A percentile compares a stretch with the other conserved stretches of the same genome.
These are phyloP conservation scores for Lasiosphaeriaceae sp. DNA, from an alignment of 495 filamentous ascomycete species.

Conservation along the genomic window DNA sequence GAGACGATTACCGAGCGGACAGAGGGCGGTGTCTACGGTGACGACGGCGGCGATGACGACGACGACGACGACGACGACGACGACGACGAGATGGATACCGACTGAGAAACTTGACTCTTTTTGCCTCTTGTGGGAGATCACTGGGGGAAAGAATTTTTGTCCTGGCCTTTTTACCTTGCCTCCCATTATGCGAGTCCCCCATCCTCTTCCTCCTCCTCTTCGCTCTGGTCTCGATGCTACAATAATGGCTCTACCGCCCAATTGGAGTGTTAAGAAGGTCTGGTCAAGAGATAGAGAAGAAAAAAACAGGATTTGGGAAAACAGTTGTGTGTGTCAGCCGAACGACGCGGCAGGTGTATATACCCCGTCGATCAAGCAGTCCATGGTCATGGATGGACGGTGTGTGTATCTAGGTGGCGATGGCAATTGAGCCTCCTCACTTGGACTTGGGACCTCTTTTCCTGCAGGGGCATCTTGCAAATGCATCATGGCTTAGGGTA, in stretches of 20 bases:
- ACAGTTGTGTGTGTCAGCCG: background rate
- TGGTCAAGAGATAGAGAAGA: background rate
- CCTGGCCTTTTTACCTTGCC: background rate
- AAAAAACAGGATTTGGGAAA: no score
- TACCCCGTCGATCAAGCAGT: no score
- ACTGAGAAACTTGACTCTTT: conserved; percentile 40
- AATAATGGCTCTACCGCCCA: no score
- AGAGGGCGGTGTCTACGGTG: conserved; percentile 15
- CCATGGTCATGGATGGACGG: background rate
- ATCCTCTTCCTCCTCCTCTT: background rate
- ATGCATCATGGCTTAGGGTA: conserved; percentile 15
- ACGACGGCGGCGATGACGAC: conserved; percentile 41
- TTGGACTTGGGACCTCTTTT: conserved; percentile 1
- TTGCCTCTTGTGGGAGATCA: no score
- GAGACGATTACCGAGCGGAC: conserved; percentile 45
- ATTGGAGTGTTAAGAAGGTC: no score
- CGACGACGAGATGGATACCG: conserved; percentile 61
- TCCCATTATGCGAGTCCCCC: background rate
- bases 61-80: conserved; percentile 48
- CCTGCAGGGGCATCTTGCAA: conserved; percentile 1
- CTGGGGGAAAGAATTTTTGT: background rate
- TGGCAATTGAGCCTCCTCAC: background rate
- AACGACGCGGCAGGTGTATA: no score
- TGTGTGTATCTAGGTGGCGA: background rate
- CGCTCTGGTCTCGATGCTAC: no score